Evolutionary conservation across 2,329 filamentous ascomycete species (phyloP), one percentile per base, ranked within the genome.

Genomic region (Claviceps lovelessii): DNA sequence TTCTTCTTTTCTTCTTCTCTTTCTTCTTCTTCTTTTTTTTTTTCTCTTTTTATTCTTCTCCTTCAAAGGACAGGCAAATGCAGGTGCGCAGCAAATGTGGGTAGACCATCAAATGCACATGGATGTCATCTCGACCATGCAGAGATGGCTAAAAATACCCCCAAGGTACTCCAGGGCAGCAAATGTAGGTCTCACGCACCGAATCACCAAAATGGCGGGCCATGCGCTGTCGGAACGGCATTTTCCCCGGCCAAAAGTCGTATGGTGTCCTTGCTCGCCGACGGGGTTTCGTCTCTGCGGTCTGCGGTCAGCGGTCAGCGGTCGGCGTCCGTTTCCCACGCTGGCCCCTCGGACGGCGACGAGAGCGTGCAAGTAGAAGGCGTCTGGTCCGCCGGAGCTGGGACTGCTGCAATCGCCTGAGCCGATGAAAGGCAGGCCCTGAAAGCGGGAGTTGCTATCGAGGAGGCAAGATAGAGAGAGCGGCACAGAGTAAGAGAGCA

Each of bases 201-300:
- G 72, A 69, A 60, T 75, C 73, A 63, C 73, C 73, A 57, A 76
- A 72, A 52, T 72, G 72, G 63, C 73, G 73, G 53, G 72, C 72
- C 65, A 76, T 70, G 54, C 68, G 67, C 59, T 71, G 66, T 54
- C 69, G 64, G 56, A 72, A 69, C 28, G 69, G 67, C 69, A 72
- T 71, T 55, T 44, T 44, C 49, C 46, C 46, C 19, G 46, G 19
- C 37, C 9, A 41, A 47, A 33, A 23, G 23, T 23, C 23, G 23
- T 23, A 23, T 49, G 46, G 49, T 42, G 31, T 44, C 49, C 46
- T 53, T 50, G 47, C 33, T 55, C 29, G 23, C 5, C 13, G 51
- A 49, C 31, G 46, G n/a, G 46, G n/a, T 31, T 45, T 37, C 48
- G 37, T 51, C 39, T 49, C 51, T 53, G 46, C 47, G 23, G 23